These are phyloP conservation scores for Tilletia horrida DNA, from an alignment of 1,284 basidiomycete genomes.

Conservation along the genomic window DNA sequence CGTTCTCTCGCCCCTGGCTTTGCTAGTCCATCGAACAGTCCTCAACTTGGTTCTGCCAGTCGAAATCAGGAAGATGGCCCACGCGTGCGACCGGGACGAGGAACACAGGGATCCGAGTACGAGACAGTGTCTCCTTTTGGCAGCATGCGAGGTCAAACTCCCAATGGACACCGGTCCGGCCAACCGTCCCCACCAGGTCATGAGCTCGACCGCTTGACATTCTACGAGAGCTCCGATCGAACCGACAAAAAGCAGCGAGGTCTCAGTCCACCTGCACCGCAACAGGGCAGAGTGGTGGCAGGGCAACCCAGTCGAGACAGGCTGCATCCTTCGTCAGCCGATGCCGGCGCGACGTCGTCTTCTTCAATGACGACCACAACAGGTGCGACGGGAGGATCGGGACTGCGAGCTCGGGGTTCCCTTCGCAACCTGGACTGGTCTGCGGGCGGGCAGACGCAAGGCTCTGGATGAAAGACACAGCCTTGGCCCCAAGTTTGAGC, in stretches of 20 bases:
- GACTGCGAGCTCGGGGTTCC: conserved; percentile 4
- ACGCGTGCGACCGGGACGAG: not conserved
- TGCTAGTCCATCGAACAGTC: too few species aligned
- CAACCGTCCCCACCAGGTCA: conserved; percentile 10
- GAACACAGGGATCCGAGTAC: not conserved
- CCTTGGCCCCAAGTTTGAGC: too few species aligned
- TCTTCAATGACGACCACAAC: not conserved
- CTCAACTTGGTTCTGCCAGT: too few species aligned
- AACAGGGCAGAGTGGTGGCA: not conserved
- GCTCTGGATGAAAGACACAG: not conserved
- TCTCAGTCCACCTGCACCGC: not conserved
- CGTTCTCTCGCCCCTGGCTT: too few species aligned
- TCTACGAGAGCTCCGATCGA: not conserved
- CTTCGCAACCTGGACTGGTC: conserved; percentile 11
- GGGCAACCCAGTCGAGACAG: conserved; percentile 1
- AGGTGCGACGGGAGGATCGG: not conserved
- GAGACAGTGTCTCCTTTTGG: not conserved
- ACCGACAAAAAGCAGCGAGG: not conserved
- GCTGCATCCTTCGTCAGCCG: not conserved
- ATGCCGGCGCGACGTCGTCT: not conserved
- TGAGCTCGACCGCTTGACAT: conserved; percentile 9
- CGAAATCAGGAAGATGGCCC: not conserved
- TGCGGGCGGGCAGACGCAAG: not conserved
- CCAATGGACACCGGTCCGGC: not conserved
- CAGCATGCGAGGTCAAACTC: not conserved